Base-by-base conservation (phyloP, 1,284 basidiomycete species). In the Trametes polyzona region DNA sequence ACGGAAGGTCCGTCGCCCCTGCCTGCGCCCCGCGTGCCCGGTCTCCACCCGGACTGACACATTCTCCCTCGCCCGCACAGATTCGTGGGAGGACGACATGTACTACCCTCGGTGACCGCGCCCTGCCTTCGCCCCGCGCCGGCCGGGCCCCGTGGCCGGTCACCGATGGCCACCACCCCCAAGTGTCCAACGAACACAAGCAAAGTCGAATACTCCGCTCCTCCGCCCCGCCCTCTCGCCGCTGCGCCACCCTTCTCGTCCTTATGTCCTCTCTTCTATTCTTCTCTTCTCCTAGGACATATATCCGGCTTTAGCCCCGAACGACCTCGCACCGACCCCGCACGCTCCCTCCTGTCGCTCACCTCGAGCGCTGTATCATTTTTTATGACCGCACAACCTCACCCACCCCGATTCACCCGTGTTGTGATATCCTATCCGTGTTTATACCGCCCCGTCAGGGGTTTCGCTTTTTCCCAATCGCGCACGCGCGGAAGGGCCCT, bases 1-100 rank as follows among this genome's bases (percentile, higher is more conserved):
- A 93, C 90, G 12, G 91, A 93, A 83, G 86, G 90, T 93, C 58
- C 63, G 86, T 76, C 27, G n/a, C n/a, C 17, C 36, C 17, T 29
- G 16, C 48, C 40, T 23, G 39, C 1, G 41, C 12, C 26, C 30
- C 42, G 16, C 46, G 16, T 24, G 24, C 24, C 30, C 23, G 33
- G 29, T 11, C 27, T 23, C 48, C 12, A 32, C 33, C 36, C 23
- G 30, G 3, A 33, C 50, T 52, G 36, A 51, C 39, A 24, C 33
- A 21, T 36, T 29, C 41, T 19, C 14, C 32, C 33, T 24, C 27
- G 26, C 19, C 11, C 50, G 47, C 46, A 35, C 61, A 67, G 66
- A 66, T 27, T 60, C 63, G 41, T 67, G 64, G 64, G 66, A 67
- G 47, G 66, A 67, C 52, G 64, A 67, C 30, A 57, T 64, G 47